Conservation (phyloP, 2,329 filamentous ascomycete genomes). For the Rhynchosporium secalis region DNA sequence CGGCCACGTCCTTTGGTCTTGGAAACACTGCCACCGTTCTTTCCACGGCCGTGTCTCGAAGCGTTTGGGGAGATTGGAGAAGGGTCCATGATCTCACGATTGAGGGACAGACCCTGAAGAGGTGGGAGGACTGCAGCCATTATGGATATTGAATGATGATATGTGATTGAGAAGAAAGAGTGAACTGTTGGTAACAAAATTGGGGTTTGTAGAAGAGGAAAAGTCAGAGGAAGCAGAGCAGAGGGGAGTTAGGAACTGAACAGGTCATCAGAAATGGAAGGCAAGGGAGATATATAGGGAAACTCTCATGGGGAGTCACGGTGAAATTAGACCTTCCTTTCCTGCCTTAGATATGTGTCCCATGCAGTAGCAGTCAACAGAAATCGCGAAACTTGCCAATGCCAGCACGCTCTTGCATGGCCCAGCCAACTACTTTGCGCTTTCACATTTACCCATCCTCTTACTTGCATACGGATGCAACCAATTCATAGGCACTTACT, state of each 20-base stretch:
- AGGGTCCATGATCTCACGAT: slow-evolving; percentile 39
- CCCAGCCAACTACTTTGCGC: slow-evolving; percentile 25
- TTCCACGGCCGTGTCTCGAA: slow-evolving; percentile 38
- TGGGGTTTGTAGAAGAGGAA: slow-evolving; percentile 20
- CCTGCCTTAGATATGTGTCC: slow-evolving; percentile 10
- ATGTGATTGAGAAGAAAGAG: slow-evolving; percentile 19
- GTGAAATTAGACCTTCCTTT: slow-evolving; percentile 21
- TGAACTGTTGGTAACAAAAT: slow-evolving; percentile 14
- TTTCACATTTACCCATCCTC: slow-evolving; percentile 24
- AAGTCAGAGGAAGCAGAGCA: slow-evolving; percentile 11
- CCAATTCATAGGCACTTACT: slow-evolving; percentile 30
- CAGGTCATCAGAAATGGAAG: slow-evolving; percentile 10
- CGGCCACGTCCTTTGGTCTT: slow-evolving; percentile 41
- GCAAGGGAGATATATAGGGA: slow-evolving; percentile 23
- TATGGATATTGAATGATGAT: slow-evolving; percentile 21
- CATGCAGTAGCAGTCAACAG: slow-evolving; percentile 23
- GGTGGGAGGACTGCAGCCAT: slow-evolving; percentile 38
- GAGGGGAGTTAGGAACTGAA: slow-evolving; percentile 9
- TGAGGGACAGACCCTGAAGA: slow-evolving; percentile 34
- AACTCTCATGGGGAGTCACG: slow-evolving; percentile 5
- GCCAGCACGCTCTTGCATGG: slow-evolving; percentile 18
- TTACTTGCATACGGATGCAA: slow-evolving; percentile 28
- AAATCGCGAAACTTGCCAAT: slow-evolving; percentile 17
- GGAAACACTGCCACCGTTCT: slow-evolving; percentile 37
- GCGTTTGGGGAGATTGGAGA: slow-evolving; percentile 38